phyloP scores from a whole-genome alignment of 768 basidiomycete genomes.

The Leccinellum rugosiceps region DNA sequence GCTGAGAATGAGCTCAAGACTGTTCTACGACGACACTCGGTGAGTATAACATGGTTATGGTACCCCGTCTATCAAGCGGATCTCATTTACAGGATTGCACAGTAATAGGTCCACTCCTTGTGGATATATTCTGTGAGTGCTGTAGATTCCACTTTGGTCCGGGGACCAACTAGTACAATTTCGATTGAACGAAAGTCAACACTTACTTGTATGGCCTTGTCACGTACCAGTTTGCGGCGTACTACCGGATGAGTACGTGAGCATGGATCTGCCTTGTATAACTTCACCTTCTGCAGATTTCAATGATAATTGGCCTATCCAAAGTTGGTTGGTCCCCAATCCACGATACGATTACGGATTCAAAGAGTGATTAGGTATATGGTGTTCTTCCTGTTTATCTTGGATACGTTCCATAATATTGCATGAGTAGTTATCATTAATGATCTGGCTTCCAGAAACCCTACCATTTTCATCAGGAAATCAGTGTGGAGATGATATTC shows the following conservation, averaged over 20 bases:
- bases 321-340: neutral
- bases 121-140: neutral
- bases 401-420: neutral
- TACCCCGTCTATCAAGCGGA: neutral
- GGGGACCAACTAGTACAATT: no score
- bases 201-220: conserved; percentile 41
- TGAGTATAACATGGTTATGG: neutral
- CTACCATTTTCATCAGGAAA: no score
- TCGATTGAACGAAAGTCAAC: conserved; percentile 18
- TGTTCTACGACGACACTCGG: conserved; percentile 1
- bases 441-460: no score
- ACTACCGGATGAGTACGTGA: conserved; percentile 27
- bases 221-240: conserved; percentile 40
- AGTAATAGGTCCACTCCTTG: neutral
- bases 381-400: neutral
- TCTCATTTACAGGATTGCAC: neutral
- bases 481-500: no score
- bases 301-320: neutral
- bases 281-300: neutral
- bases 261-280: neutral
- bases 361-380: neutral
- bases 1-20: no score
- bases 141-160: neutral
- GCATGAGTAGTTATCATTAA: neutral
- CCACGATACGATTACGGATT: neutral